phyloP scores from a whole-genome alignment of 116 monocot species.

The Dioscorea cayenensis region DNA sequence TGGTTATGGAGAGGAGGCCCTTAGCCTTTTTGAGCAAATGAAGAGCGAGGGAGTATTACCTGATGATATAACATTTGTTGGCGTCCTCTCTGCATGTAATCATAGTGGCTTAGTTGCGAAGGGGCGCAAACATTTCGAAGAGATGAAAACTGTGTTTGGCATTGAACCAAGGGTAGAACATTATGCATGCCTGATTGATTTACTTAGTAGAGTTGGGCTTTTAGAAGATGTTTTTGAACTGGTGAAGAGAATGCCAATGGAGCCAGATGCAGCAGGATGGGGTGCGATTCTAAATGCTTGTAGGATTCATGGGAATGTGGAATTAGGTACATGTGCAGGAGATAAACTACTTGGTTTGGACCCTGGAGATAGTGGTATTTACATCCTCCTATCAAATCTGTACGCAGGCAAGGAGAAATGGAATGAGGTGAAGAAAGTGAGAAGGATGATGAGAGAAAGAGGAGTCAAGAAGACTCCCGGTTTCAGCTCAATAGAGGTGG shows the following conservation, averaged over 20 bases:
- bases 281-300: constrained; percentile 63
- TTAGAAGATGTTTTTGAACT: constrained; percentile 44
- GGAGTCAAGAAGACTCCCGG: constrained; percentile 53
- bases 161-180: constrained; percentile 47
- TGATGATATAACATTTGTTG: constrained; percentile 56
- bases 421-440: constrained; percentile 41
- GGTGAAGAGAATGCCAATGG: constrained; percentile 47
- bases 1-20: constrained; percentile 40
- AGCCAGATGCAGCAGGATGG: constrained; percentile 57
- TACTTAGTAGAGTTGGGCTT: constrained; percentile 46
- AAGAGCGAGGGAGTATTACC: constrained; percentile 21
- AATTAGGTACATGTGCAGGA: constrained; percentile 35
- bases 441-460: constrained; percentile 39
- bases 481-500: constrained; percentile 48
- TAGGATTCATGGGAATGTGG: constrained; percentile 48
- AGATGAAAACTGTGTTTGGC: constrained; percentile 36
- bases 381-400: constrained; percentile 40
- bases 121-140: constrained; percentile 40
- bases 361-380: constrained; percentile 47
- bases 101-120: constrained; percentile 54
- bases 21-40: constrained; percentile 38
- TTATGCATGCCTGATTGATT: constrained; percentile 58
- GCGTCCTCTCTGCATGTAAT: constrained; percentile 57
- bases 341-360: constrained; percentile 43
- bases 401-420: constrained; percentile 47